Percentiles rank a stretch among this genome's conserved stretches.
Evolutionary conservation across 805 yeast genomes (phyloP).

Genomic region (Danielia oregonensis): DNA sequence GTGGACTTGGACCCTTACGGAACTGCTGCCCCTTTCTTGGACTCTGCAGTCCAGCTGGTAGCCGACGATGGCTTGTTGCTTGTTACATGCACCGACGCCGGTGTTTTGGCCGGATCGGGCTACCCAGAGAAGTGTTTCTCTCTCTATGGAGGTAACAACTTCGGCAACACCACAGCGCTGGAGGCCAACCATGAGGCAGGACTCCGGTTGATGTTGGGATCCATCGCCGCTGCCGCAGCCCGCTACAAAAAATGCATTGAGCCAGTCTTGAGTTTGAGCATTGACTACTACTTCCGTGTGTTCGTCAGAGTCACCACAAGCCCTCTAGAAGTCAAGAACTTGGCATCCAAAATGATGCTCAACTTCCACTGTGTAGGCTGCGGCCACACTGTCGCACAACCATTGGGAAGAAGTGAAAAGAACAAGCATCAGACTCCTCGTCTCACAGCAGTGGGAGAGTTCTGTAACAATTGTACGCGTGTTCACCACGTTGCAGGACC

Average conservation of each 20-base stretch:
- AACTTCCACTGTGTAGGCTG: constrained; percentile 87
- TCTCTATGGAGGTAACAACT: constrained; percentile 86
- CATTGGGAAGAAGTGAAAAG: constrained; percentile 59
- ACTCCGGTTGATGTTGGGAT: constrained; percentile 71
- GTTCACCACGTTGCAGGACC: constrained; percentile 88
- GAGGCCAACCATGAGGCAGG: constrained; percentile 95
- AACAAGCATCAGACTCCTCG: constrained; percentile 53
- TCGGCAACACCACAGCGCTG: constrained; percentile 52
- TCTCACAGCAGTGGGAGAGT: constrained; percentile 54
- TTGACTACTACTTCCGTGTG: constrained; percentile 89
- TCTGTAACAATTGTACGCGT: constrained; percentile 68
- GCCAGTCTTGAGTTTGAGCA: constrained; percentile 80
- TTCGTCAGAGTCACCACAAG: constrained; percentile 74
- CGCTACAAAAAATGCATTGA: constrained; percentile 83
- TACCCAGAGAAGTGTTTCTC: constrained; percentile 97
- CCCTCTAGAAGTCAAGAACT: constrained; percentile 77
- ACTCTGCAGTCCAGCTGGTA: constrained; percentile 83
- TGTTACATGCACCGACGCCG: constrained; percentile 95
- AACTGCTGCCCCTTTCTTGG: constrained; percentile 93
- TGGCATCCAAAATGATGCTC: constrained; percentile 73
- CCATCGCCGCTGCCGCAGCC: constrained; percentile 81
- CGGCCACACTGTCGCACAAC: constrained; percentile 66
- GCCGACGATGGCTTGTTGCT: constrained; percentile 79
- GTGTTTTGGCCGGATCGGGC: constrained; percentile 92
- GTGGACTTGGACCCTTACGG: constrained; percentile 98